Evolutionary conservation across 2,329 filamentous ascomycete genomes (phyloP), one percentile per base, ranked within the genome.

Genomic region (Colletotrichum chlorophyti): DNA sequence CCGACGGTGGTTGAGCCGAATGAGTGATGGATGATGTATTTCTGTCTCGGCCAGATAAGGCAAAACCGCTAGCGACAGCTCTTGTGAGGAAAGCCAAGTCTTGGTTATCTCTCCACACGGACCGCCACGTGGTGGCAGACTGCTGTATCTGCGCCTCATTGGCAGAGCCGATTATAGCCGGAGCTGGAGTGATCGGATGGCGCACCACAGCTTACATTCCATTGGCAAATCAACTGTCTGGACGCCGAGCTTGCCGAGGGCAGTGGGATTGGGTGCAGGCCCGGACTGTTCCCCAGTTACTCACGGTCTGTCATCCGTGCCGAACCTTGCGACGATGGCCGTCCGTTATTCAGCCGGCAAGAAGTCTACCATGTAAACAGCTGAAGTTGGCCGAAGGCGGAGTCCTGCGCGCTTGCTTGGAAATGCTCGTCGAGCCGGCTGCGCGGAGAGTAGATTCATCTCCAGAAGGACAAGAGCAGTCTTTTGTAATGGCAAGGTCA

Each of bases 81-180:
- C 35, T 27, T 34, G 54, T 1, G n/a, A 3, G 21, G 45, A 45
- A 6, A 17, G n/a, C 21, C 47, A 35, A 49, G 17, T 19, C 12
- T 15, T 19, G 5, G 17, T 31, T 46, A 11, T 21, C 37, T 27
- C 52, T 35, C 51, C 12, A 8, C 6, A 34, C 43, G 21, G 51
- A 35, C 43, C n/a, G 10, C 48, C 54, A 58, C 50, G 50, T 48
- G 50, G 50, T 21, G 4, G 11, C 9, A 7, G 5, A 38, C 9
- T 47, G 42, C n/a, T n/a, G n/a, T n/a, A n/a, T n/a, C n/a, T n/a
- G n/a, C n/a, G n/a, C n/a, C n/a, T 31, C 42, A 37, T 53, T 17
- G 29, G 14, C 7, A 14, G 12, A 32, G 37, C 49, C 52, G 52
- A 45, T 15, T 17, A 21, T 43, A 57, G 43, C 37, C 57, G 57